phyloP scores from a whole-genome alignment of 1,284 basidiomycete genomes.

The Malassezia globosa region DNA sequence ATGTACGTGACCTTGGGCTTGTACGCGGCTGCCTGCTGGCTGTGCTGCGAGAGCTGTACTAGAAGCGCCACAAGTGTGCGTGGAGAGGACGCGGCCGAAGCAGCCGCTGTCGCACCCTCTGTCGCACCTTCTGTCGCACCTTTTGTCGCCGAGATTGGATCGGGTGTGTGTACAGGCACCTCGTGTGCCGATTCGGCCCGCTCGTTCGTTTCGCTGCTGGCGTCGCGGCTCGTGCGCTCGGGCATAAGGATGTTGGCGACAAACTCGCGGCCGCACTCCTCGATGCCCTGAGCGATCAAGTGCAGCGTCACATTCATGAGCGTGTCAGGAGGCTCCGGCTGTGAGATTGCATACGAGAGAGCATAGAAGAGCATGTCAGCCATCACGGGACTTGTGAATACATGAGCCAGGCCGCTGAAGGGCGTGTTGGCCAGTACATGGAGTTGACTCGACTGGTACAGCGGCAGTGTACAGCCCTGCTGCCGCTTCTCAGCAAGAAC shows the following conservation, averaged over 20 bases:
- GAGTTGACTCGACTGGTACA: conserved; percentile 17
- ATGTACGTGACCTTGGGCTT: conserved; percentile 31
- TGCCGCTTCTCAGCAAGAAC: conserved; percentile 61
- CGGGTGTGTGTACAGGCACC: neutral
- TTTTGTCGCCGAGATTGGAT: neutral
- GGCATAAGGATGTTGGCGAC: conserved; percentile 14
- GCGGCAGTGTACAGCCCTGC: conserved; percentile 50
- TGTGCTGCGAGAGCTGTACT: conserved; percentile 20
- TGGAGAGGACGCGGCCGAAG: too few relatives aligned
- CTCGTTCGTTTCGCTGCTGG: neutral
- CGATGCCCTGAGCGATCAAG: conserved; percentile 35
- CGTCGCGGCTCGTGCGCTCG: conserved; percentile 1
- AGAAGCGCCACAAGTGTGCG: conserved; percentile 25
- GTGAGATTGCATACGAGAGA: conserved; percentile 20
- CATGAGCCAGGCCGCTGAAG: conserved; percentile 21
- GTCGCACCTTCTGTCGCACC: too few relatives aligned
- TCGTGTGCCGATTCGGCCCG: neutral
- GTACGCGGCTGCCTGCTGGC: conserved; percentile 28
- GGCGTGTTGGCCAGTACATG: conserved; percentile 22
- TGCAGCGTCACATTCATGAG: conserved; percentile 80
- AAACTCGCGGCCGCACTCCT: conserved; percentile 24
- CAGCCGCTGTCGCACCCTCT: too few relatives aligned
- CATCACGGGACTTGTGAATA: conserved; percentile 22
- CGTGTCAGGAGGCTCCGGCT: conserved; percentile 53
- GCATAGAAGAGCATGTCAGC: conserved; percentile 28